Base-by-base conservation (phyloP, 805 yeast genomes). In the Ogataea trehaloabstinens region DNA sequence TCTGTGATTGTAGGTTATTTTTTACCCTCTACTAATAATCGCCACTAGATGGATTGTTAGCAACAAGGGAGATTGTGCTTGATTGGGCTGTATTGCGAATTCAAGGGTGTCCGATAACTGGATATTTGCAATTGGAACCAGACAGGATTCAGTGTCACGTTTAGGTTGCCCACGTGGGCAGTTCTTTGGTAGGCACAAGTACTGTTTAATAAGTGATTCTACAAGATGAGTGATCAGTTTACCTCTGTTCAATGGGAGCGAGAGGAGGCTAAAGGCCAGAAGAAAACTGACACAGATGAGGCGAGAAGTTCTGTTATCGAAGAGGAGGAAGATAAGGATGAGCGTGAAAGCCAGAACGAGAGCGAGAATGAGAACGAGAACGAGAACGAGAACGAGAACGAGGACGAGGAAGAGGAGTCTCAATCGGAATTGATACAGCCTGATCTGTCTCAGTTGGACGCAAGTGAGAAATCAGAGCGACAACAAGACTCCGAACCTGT, bases 171-270 rank as follows among this genome's bases (percentile, higher is more conserved):
- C n/a, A n/a, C n/a, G n/a, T n/a, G n/a, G n/a, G n/a, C n/a, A n/a
- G n/a, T n/a, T n/a, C n/a, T n/a, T n/a, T n/a, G n/a, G n/a, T n/a
- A n/a, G n/a, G n/a, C n/a, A n/a, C n/a, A n/a, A n/a, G n/a, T n/a
- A n/a, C n/a, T n/a, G n/a, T n/a, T n/a, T n/a, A n/a, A n/a, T n/a
- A n/a, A n/a, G n/a, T n/a, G n/a, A n/a, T n/a, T n/a, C n/a, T n/a
- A n/a, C n/a, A n/a, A 22, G 8, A 61, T 61, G 65, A 31, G 52
- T 35, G 80, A 74, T 46, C 75, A 74, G 47, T 76, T 76, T 52
- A 73, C 79, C 1, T 76, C 81, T 20, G 73, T 76, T 34, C 77
- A 71, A 49, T 76, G 78, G 79, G 80, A 76, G 49, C 63, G 76
- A 42, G 76, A 64, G 20, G 76, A 68, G 8, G 31, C 28, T 13